Base-by-base conservation (phyloP, 176 grass and related monocot genomes). In the Saccharum spontaneum region DNA sequence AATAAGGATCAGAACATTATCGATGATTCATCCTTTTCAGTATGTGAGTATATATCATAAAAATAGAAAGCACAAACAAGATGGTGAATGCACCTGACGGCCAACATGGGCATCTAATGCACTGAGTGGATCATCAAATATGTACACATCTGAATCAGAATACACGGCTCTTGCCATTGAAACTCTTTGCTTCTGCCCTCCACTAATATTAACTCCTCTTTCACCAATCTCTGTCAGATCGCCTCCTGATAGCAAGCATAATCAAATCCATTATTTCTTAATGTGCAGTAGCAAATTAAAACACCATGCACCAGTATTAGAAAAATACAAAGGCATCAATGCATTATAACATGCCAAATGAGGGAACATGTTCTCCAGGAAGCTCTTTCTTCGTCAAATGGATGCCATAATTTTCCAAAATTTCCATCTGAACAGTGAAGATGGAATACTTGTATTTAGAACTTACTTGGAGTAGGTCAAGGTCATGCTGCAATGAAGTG, bases 161-260 rank as follows among this genome's bases (percentile, higher is more conserved):
- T 99, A 99, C 75, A 99, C 97, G 60, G 97, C 97, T 84, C 97
- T 96, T 89, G 94, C 97, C 97, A 99, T 92, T 71, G 97, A 99
- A 92, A 99, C 91, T 96, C 97, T 96, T 89, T 99, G 97, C 73
- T 99, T 99, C 83, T 99, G 97, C 3, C 97, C 94, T 13, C 97
- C 97, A 62, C 97, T 99, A 71, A 99, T 99, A 86, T 96, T 99
- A 71, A 99, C 97, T 90, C 97, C 97, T 88, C 97, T 96, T 94
- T 99, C 97, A 44, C 97, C 97, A 88, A 99, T 99, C 76, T 99
- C 97, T 73, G 97, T 99, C 41, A 99, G 90, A 90, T 99, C 94
- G 31, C 94, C 93, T 23, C 97, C 97, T 99, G 79, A 59, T 5
- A 89, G 79, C n/a, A 61, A 61, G 55, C 71, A 88, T 50, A 88